Evolutionary conservation across 192 early-diverging fungal species (phyloP).

Genomic region (Coemansia reversa): DNA sequence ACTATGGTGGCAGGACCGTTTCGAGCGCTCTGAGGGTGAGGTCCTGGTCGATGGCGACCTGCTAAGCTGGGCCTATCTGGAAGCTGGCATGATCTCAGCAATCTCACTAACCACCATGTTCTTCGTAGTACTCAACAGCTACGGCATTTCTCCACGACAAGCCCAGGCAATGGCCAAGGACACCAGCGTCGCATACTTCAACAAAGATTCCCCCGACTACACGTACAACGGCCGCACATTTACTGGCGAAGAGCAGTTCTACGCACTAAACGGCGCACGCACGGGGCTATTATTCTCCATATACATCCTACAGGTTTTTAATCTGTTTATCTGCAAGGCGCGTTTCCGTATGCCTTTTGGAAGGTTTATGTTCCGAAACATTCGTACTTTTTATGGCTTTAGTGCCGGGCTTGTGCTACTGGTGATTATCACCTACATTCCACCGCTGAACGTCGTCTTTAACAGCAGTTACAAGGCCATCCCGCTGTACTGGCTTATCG

Average conservation of each 20-base stretch:
- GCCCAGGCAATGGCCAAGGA: constrained; percentile 60
- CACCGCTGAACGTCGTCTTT: constrained; percentile 77
- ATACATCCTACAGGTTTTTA: constrained; percentile 81
- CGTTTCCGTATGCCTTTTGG: constrained; percentile 75
- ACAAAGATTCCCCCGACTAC: constrained; percentile 51
- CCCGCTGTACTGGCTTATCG: constrained; percentile 81
- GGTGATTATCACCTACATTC: constrained; percentile 79
- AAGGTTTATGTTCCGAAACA: constrained; percentile 79
- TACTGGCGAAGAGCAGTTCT: constrained; percentile 59
- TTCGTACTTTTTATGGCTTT: constrained; percentile 66
- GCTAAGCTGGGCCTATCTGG: constrained; percentile 84
- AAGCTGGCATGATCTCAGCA: constrained; percentile 77
- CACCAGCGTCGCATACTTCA: constrained; percentile 45
- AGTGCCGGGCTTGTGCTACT: constrained; percentile 67
- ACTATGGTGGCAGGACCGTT: constrained; percentile 62
- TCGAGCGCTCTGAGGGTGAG: constrained; percentile 78
- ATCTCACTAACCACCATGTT: constrained; percentile 70
- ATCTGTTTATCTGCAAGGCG: constrained; percentile 92
- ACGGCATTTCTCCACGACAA: constrained; percentile 64
- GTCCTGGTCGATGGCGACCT: constrained; percentile 80
- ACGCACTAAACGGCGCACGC: constrained; percentile 75
- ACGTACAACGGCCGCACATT: constrained; percentile 44
- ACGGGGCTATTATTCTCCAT: constrained; percentile 73
- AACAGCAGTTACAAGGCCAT: constrained; percentile 64
- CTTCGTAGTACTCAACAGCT: constrained; percentile 76